Evolutionary conservation across 495 filamentous ascomycete genomes (phyloP).

Genomic region (Acidomyces sp.): DNA sequence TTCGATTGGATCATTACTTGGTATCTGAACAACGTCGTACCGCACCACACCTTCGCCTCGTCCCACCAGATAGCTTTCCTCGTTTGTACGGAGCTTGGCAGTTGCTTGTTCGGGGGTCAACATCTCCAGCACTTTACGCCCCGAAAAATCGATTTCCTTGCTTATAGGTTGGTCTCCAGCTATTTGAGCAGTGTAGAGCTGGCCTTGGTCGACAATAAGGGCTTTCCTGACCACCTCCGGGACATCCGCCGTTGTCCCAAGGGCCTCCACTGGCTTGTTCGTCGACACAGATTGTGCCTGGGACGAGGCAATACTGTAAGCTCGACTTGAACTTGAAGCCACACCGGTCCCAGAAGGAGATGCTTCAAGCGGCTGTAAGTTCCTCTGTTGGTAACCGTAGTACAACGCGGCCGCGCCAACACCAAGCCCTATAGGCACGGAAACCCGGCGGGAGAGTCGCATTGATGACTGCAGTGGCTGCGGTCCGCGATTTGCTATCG

Average conservation of each 20-base stretch:
- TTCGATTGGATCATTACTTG: constrained; percentile 95
- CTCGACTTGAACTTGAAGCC: constrained; percentile 1
- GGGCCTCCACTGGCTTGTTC: constrained; percentile 3
- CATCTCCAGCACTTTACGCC: constrained; percentile 81
- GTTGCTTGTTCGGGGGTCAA: constrained; percentile 91
- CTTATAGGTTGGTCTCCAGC: constrained; percentile 45
- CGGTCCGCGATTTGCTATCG: constrained; percentile 12
- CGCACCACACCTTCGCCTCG: constrained; percentile 81
- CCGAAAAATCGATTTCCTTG: constrained; percentile 71
- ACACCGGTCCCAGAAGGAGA: background rate
- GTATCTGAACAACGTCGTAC: constrained; percentile 90
- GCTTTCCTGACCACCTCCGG: constrained; percentile 19
- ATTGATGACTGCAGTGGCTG: constrained; percentile 12
- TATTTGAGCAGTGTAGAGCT: constrained; percentile 20
- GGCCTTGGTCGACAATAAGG: constrained; percentile 17
- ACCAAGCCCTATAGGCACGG: constrained; percentile 12
- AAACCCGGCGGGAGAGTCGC: constrained; percentile 14
- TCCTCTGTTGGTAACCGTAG: constrained; percentile 14
- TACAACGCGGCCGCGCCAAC: constrained; percentile 14
- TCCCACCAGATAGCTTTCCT: constrained; percentile 83
- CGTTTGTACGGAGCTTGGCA: constrained; percentile 70
- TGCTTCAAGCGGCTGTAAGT: background rate
- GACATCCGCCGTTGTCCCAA: constrained; percentile 1
- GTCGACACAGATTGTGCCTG: background rate
- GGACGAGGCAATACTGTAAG: background rate